These are phyloP conservation scores for Phytophthora ramorum DNA, from an alignment of 352 stramenopile genomes.

Conservation along the genomic window DNA sequence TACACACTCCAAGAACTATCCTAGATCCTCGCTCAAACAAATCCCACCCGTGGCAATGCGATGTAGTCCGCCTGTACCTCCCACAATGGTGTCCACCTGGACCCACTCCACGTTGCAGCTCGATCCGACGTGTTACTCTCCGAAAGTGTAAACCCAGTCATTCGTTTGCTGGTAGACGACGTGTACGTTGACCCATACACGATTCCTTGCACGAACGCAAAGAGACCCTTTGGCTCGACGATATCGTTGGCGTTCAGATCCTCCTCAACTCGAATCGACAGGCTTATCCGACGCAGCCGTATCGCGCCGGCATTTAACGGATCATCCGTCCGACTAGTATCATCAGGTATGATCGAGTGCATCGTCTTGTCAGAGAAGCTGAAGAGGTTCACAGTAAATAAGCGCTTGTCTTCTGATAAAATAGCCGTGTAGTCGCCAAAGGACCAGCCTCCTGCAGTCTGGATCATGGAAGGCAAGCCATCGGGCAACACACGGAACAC, in stretches of 20 bases:
- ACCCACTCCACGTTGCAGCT: slow-evolving; percentile 10
- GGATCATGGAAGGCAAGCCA: slow-evolving; percentile 22
- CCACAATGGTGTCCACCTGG: slow-evolving; percentile 5
- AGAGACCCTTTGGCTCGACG: background rate
- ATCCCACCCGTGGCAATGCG: background rate
- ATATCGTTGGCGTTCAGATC: background rate
- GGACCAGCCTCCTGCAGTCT: slow-evolving; percentile 17
- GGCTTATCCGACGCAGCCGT: slow-evolving; percentile 1
- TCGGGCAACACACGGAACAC: slow-evolving; percentile 41
- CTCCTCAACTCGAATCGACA: slow-evolving; percentile 10
- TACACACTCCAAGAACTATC: no score
- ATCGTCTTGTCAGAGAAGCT: slow-evolving; percentile 5
- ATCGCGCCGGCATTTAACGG: background rate
- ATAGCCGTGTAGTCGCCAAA: slow-evolving; percentile 23
- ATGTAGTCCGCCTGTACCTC: slow-evolving; percentile 14
- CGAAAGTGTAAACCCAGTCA: slow-evolving; percentile 3
- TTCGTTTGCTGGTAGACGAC: background rate
- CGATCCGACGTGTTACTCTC: background rate
- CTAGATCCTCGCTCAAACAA: slow-evolving; percentile 4
- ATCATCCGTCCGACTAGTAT: no score
- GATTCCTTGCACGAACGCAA: slow-evolving; percentile 12
- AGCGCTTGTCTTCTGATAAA: background rate
- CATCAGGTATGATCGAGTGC: no score
- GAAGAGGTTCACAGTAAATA: slow-evolving; percentile 13
- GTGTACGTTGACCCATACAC: slow-evolving; percentile 11